These are phyloP conservation scores for Rhizophagus clarus DNA, from an alignment of 192 early-diverging fungal genomes.

Conservation along the genomic window DNA sequence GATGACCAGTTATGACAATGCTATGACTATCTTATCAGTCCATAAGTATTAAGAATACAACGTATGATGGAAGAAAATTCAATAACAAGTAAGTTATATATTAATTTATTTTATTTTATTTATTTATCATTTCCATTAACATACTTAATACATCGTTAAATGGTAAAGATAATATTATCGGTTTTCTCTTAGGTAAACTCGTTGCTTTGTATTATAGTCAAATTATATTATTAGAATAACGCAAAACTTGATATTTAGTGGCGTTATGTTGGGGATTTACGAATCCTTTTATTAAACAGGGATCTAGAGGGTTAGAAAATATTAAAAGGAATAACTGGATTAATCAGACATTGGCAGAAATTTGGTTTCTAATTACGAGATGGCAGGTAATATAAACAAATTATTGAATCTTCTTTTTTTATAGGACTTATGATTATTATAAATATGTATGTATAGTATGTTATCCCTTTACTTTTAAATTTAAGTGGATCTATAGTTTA, in stretches of 20 bases:
- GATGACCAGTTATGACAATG: too few relatives aligned
- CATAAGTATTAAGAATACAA: too few relatives aligned
- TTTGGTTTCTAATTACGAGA: constrained; percentile 75
- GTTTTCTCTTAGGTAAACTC: too few relatives aligned
- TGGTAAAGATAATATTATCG: too few relatives aligned
- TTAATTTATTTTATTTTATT: too few relatives aligned
- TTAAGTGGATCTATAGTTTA: constrained; percentile 90
- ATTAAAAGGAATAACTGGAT: constrained; percentile 65
- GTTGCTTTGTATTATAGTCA: too few relatives aligned
- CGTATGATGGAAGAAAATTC: too few relatives aligned
- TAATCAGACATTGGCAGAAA: constrained; percentile 61
- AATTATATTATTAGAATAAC: too few relatives aligned
- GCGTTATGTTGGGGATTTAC: constrained; percentile 95
- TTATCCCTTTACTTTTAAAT: constrained; percentile 86
- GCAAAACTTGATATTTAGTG: constrained; percentile 40
- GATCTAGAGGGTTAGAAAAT: constrained; percentile 76
- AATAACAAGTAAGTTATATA: too few relatives aligned
- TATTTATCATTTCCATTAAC: too few relatives aligned
- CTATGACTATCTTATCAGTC: too few relatives aligned
- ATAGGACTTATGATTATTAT: background rate
- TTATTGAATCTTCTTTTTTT: background rate
- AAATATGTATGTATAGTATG: constrained; percentile 52
- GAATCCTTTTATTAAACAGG: constrained; percentile 94
- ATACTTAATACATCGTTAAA: too few relatives aligned
- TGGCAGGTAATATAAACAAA: constrained; percentile 67